Base-by-base conservation (phyloP, 371 early-diverging fungal genomes). In the Mucor sp. region DNA sequence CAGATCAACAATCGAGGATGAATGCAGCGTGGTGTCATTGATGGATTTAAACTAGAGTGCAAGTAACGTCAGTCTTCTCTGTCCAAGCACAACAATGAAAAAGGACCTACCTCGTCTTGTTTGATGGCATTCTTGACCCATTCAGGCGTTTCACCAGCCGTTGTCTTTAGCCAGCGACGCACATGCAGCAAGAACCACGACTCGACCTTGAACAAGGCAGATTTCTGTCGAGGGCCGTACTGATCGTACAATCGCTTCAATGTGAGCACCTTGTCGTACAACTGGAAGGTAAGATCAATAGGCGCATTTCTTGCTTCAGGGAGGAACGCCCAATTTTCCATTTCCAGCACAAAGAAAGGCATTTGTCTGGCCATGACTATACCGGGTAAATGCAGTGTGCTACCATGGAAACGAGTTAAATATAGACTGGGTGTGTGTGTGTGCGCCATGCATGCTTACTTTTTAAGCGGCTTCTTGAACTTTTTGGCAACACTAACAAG, bases 1-100 rank as follows among this genome's bases (percentile, higher is more conserved):
- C 7, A 94, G 70, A 71, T 94, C 94, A 11, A 91, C 87, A 41
- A 92, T 90, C 0, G 94, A 94, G 7, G 93, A 91, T 2, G 94
- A 93, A 69, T 93, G 91, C 25, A 83, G 78, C 14, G 90, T 87
- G 11, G 82, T 83, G 0, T 87, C 88, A 68, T 83, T 86, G 60
- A 88, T 75, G 58, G 82, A 65, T 69, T 84, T 74, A 74, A 87
- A 87, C 87, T 91, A 76, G 33, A 44, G 60, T 62, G 71, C 28
- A 37, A 23, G 6, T 71, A 28, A 30, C 25, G 21, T 44, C 11
- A 33, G 44, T 35, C 27, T 11, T 3, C 33, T 30, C 30, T n/a
- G n/a, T n/a, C n/a, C n/a, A n/a, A n/a, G n/a, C n/a, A n/a, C n/a
- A n/a, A n/a, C n/a, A n/a, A n/a, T n/a, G n/a, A n/a, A n/a, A n/a